Base-by-base conservation (phyloP, 2,329 filamentous ascomycete genomes). In the Cytospora mali region DNA sequence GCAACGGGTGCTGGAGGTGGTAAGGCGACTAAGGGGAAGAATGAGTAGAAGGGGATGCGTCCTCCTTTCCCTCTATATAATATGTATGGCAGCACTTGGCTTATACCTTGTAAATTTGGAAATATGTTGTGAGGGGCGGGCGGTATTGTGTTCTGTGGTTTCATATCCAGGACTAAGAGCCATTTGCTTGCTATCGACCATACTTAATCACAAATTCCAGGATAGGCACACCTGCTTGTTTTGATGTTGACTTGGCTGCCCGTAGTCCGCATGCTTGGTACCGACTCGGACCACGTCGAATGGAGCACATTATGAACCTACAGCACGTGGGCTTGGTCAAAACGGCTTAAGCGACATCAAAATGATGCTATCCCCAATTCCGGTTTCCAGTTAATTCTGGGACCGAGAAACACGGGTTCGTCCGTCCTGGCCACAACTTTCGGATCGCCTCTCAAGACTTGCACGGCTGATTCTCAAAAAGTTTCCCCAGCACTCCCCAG, bases 21-120 rank as follows among this genome's bases (percentile, higher is more conserved):
- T 9, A 28, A 28, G 3, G 31, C 27, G 55, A 52, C 49, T 0
- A 65, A 65, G 61, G 61, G 61, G 2, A 63, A 63, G 39, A 65
- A 48, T 35, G 60, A 65, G 16, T 59, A n/a, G 31, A 35, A 50
- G 23, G 13, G 2, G 7, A 0, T 14, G 50, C 16, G 50, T 18
- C 7, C 18, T 2, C 39, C 21, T 46, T 13, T 33, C 14, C 31
- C 42, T 46, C 2, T 46, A 23, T 23, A 46, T 46, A 13, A 23
- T 23, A 46, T 46, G 18, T 18, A n/a, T 42, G 18, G 39, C 16
- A n/a, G 18, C 18, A 18, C 9, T 6, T 16, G 29, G 11, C 13
- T 33, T 54, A 21, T 6, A 13, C 27, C 18, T 28, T 29, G 6
- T 35, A 18, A 27, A 31, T 18, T 29, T 31, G 50, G n/a, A n/a